Conservation (phyloP, 176 grass and related monocot genomes). For the Avena sativa region DNA sequence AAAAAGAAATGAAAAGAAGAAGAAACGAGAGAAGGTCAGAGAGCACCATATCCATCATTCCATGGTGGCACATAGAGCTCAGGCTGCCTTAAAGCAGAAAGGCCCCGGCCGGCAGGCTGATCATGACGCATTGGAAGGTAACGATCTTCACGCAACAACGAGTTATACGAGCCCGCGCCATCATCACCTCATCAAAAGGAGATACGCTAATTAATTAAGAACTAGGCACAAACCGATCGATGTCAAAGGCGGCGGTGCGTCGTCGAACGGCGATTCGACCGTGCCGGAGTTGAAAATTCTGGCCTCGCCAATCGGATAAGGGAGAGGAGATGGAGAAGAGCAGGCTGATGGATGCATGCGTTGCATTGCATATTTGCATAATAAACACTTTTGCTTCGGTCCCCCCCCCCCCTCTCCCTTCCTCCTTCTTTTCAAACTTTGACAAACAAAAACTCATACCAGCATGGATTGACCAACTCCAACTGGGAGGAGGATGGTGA, state of each 20-base stretch:
- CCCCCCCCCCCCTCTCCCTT: too few relatives aligned
- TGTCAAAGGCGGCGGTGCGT: conserved; percentile 20
- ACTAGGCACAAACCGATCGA: not conserved
- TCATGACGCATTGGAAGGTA: conserved; percentile 39
- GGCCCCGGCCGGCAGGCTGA: not conserved
- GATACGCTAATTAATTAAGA: not conserved
- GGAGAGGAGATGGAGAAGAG: not conserved
- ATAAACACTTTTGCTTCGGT: too few relatives aligned
- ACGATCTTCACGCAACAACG: conserved; percentile 8
- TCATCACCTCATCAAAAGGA: conserved; percentile 3
- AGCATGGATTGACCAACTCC: too few relatives aligned
- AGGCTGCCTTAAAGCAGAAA: conserved; percentile 14
- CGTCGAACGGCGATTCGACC: conserved; percentile 31
- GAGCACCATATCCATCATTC: not conserved
- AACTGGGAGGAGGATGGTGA: too few relatives aligned
- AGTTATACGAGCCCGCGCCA: not conserved
- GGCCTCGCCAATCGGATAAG: conserved; percentile 13
- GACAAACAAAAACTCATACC: too few relatives aligned
- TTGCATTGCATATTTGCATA: not conserved
- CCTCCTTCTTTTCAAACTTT: too few relatives aligned
- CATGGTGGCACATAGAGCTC: not conserved
- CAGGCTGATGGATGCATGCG: not conserved
- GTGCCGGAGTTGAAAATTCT: conserved; percentile 35
- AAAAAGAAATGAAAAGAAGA: not conserved
- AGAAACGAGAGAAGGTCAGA: not conserved